Base-by-base conservation (phyloP, 1,139 yeast species). In the Meyerozyma elateridarum region DNA sequence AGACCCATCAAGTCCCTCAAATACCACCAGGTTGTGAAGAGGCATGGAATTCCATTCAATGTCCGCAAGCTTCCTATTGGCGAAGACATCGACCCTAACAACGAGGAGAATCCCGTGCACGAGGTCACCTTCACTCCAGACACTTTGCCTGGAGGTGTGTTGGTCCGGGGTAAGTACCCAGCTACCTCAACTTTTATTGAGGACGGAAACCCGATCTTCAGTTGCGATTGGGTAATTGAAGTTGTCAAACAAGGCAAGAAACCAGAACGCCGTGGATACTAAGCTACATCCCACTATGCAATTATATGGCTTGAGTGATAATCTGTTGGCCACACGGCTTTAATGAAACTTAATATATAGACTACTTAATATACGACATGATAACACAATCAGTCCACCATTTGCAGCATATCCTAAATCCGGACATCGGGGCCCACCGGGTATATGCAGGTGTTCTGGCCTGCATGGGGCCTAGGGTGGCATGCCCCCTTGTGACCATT, bases 1-100 rank as follows among this genome's bases (percentile, higher is more conserved):
- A 44, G 49, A 27, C 49, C 57, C 4, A 42, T 62, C 32, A 42
- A 41, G 22, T 41, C 50, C 6, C 46, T 62, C 31, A 44, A 45
- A 8, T 62, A 63, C 44, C 53, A 56, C 36, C 70, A 63, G 38
- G 53, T 48, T 8, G 61, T 61, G 16, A 58, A 49, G 43, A 61
- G 52, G 37, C 52, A 46, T 19, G 61, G 62, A 3, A 37, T 62
- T 29, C 49, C 57, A 3, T 50, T 62, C 18, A 57, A 54, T 33
- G 41, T 51, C 7, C 46, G 64, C 29, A 48, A 49, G 12, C 47
- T 49, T 19, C 41, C 42, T 4, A 42, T 63, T 32, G 36, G 45
- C 13, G 53, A 51, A 6, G 25, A 30, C 16, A 56, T 51, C 8
- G 30, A 36, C 1, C 48, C 46, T 14, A 56, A 51, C 32, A 42